These are phyloP conservation scores for Phytophthora uliginosa DNA, from an alignment of 352 stramenopile species.

Conservation along the genomic window DNA sequence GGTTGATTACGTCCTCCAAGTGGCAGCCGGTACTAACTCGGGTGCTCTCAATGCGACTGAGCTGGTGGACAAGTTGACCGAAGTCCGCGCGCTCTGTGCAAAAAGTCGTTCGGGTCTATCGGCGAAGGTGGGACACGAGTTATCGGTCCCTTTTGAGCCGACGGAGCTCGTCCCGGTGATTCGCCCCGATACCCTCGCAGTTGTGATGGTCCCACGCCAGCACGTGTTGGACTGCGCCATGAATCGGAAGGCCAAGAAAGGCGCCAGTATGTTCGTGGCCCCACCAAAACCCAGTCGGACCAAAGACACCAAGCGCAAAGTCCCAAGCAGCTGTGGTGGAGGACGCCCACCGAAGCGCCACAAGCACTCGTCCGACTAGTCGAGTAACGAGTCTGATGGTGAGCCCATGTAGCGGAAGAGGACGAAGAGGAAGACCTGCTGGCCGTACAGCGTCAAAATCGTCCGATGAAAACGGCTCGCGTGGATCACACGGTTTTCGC, in stretches of 20 bases:
- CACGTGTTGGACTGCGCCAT: constrained; percentile 2
- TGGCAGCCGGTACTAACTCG: background rate
- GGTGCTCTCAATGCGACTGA: background rate
- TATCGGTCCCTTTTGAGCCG: constrained; percentile 1
- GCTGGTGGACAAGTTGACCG: background rate
- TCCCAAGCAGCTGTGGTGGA: too few species aligned
- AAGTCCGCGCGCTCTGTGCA: background rate
- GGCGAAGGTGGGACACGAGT: background rate
- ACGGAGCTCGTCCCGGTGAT: background rate
- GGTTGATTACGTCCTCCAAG: constrained; percentile 10
- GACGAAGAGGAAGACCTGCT: too few species aligned
- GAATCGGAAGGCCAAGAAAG: constrained; percentile 1
- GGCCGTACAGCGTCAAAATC: too few species aligned
- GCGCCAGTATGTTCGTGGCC: constrained; percentile 4
- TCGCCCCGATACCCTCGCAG: constrained; percentile 1
- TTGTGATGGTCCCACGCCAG: constrained; percentile 11
- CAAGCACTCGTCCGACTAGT: too few species aligned
- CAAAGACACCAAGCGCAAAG: too few species aligned
- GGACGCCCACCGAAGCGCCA: too few species aligned
- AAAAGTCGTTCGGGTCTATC: background rate
- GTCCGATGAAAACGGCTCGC: too few species aligned
- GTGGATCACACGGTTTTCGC: too few species aligned
- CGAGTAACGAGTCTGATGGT: too few species aligned
- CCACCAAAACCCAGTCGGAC: too few species aligned
- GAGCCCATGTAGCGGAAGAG: too few species aligned